Base-by-base conservation (phyloP, 2,329 filamentous ascomycete genomes). In the Ramularia endophylla region DNA sequence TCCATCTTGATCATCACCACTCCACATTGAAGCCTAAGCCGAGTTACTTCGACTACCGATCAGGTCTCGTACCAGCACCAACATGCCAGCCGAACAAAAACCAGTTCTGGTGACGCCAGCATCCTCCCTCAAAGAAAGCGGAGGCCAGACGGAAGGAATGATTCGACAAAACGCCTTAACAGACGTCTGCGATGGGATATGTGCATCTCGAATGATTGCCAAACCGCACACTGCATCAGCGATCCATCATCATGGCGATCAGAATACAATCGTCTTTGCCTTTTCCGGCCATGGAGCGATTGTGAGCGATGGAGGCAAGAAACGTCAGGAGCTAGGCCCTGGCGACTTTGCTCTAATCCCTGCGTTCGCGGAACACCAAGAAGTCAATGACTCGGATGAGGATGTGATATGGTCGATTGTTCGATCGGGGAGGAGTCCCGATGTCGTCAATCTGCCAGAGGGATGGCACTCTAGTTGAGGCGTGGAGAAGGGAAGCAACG, bases 301-400 rank as follows among this genome's bases (percentile, higher is more conserved):
- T 7, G 69, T 84, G 3, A 80, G 78, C 15, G 66, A 68, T 16
- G 69, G 73, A 30, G 73, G 77, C 9, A 72, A 71, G 34, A 73
- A 74, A 46, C 72, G 74, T 25, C 72, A 82, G 47, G 66, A 75
- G 13, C 68, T 87, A 5, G 61, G 62, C 1, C 69, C 77, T 0
- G 83, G 83, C 0, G 82, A 86, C 58, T 87, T 84, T 60, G 81
- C 80, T 3, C 71, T 85, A 40, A 74, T 87, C 9, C 83, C 83
- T 0, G 75, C 81, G 0, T 85, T 74, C 70, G 77, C 78, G 0
- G 81, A 87, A 58, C 81, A 87, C 62, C 81, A 85, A 58, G 73
- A 81, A 40, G 67, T 80, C 15, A 87, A 87, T 53, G 75, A 84
- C 27, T 73, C 73, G 1, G 76, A 80, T 31, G 71, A 75, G 22